These are phyloP conservation scores for Trametes cingulata DNA, from an alignment of 768 basidiomycete genomes.

Conservation along the genomic window DNA sequence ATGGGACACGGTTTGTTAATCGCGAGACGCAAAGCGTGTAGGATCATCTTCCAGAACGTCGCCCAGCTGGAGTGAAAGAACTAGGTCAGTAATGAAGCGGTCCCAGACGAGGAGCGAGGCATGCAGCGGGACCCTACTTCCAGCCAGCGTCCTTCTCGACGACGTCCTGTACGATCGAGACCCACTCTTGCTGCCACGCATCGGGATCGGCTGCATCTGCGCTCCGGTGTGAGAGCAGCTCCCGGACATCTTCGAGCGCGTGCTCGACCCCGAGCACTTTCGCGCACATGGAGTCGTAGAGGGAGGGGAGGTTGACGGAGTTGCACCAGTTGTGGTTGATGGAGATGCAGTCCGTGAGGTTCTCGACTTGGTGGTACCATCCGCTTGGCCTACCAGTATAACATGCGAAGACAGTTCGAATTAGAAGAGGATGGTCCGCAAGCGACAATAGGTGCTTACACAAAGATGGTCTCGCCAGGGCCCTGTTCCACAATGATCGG, in stretches of 20 bases:
- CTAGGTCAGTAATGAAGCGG: background rate
- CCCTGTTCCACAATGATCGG: constrained; percentile 29
- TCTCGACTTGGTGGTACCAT: constrained; percentile 35
- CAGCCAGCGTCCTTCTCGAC: constrained; percentile 35
- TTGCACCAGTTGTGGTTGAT: constrained; percentile 38
- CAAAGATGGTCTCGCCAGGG: constrained; percentile 32
- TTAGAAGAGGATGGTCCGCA: too few species aligned
- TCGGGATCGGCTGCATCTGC: background rate
- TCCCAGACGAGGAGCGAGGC: background rate
- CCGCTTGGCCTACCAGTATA: constrained; percentile 27
- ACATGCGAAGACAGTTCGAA: too few species aligned
- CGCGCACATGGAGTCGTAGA: constrained; percentile 32
- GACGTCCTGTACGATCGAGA: constrained; percentile 30
- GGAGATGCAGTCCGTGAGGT: constrained; percentile 32
- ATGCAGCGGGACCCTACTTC: constrained; percentile 24
- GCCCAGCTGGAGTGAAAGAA: constrained; percentile 23
- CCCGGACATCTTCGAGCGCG: constrained; percentile 30
- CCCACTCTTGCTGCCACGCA: constrained; percentile 28
- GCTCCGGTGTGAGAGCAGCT: constrained; percentile 21
- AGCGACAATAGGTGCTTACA: too few species aligned
- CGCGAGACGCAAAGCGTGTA: constrained; percentile 20
- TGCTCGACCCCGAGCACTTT: constrained; percentile 31
- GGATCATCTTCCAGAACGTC: constrained; percentile 33
- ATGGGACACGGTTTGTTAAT: background rate
- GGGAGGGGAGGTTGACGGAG: constrained; percentile 29